Percentiles rank a stretch among this genome's conserved stretches.
phyloP scores from a whole-genome alignment of 2,329 filamentous ascomycete genomes.

The Phoma herbarum region DNA sequence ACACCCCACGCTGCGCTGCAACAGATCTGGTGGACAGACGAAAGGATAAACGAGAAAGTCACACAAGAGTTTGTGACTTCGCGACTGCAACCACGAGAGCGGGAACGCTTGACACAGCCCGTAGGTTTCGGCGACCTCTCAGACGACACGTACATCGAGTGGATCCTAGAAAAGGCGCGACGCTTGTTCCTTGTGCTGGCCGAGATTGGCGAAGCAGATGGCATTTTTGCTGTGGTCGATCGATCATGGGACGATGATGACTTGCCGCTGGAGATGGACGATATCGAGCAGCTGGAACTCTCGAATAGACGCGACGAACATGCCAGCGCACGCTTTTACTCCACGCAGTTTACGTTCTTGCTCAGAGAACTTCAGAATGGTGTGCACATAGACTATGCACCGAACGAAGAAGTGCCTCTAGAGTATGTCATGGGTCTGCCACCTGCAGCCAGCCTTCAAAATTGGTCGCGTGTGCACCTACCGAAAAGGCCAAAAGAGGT shows the following conservation, averaged over 20 bases:
- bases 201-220: conserved; percentile 74
- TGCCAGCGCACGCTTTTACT: conserved; percentile 73
- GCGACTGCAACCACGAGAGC: conserved; percentile 70
- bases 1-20: conserved; percentile 60
- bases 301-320: conserved; percentile 67
- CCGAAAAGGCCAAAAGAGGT: conserved; percentile 67
- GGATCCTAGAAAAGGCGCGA: conserved; percentile 75
- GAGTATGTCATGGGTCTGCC: conserved; percentile 70
- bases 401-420: conserved; percentile 74
- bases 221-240: conserved; percentile 78
- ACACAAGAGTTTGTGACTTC: conserved; percentile 72
- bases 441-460: conserved; percentile 54
- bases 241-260: conserved; percentile 81
- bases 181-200: conserved; percentile 75
- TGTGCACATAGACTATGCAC: conserved; percentile 69
- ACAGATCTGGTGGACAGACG: conserved; percentile 75
- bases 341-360: conserved; percentile 76
- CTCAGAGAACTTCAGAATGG: conserved; percentile 69
- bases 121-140: conserved; percentile 74
- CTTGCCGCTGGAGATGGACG: conserved; percentile 72
- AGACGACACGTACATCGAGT: conserved; percentile 79
- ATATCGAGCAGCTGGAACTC: conserved; percentile 70
- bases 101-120: conserved; percentile 68
- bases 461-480: conserved; percentile 69
- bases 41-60: conserved; percentile 73